Conservation (phyloP, 768 basidiomycete species). For the Suillus lakei region DNA sequence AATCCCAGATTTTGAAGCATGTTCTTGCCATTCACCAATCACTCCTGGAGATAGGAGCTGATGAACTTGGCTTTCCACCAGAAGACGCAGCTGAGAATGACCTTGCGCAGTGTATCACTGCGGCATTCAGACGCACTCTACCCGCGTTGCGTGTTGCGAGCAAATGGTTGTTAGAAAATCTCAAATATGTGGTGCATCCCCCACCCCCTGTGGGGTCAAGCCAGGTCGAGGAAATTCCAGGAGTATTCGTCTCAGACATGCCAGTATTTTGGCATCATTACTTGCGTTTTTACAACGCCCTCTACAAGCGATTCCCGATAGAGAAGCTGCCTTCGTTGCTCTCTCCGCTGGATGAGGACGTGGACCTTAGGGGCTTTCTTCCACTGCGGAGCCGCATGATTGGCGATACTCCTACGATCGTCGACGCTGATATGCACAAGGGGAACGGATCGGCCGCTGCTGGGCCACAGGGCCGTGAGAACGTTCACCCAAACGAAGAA, state of each 20-base stretch:
- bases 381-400: slow-evolving; percentile 73
- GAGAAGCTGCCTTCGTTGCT: slow-evolving; percentile 59
- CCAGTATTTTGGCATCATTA: slow-evolving; percentile 76
- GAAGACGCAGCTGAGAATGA: slow-evolving; percentile 59
- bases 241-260: slow-evolving; percentile 35
- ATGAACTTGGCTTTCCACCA: slow-evolving; percentile 61
- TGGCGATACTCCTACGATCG: slow-evolving; percentile 29
- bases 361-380: slow-evolving; percentile 85
- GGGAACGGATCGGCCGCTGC: slow-evolving; percentile 26
- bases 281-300: slow-evolving; percentile 62
- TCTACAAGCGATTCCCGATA: slow-evolving; percentile 72
- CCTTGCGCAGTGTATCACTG: slow-evolving; percentile 83
- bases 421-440: slow-evolving; percentile 14
- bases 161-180: slow-evolving; percentile 87
- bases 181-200: slow-evolving; percentile 64
- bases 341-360: slow-evolving; percentile 84
- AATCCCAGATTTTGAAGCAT: slow-evolving; percentile 71
- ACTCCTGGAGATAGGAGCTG: slow-evolving; percentile 67
- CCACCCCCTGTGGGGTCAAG: slow-evolving; percentile 35
- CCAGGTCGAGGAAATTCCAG: slow-evolving; percentile 10
- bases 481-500: slow-evolving; percentile 91
- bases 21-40: slow-evolving; percentile 65
- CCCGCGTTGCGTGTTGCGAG: slow-evolving; percentile 86
- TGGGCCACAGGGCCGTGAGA: slow-evolving; percentile 39
- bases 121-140: slow-evolving; percentile 81